These are phyloP conservation scores for Zostera marina DNA, from an alignment of 116 monocot genomes.

Conservation along the genomic window DNA sequence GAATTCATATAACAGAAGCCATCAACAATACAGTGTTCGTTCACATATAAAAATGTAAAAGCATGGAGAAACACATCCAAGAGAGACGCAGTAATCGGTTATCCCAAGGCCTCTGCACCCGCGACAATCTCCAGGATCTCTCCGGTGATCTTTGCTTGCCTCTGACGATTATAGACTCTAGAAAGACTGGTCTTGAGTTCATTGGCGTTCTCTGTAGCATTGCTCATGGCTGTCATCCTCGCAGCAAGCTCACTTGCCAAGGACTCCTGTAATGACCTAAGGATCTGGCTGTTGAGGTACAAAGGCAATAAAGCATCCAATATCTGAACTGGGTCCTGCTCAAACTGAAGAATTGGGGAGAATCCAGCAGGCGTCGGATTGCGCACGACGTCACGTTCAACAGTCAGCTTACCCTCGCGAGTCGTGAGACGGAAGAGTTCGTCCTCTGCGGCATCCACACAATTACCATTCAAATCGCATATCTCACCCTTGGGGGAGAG, in stretches of 20 bases:
- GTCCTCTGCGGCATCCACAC: conserved; percentile 91
- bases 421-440: conserved; percentile 90
- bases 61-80: neutral
- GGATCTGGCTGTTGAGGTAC: conserved; percentile 88
- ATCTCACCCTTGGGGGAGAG: conserved; percentile 88
- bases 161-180: conserved; percentile 45
- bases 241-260: conserved; percentile 88
- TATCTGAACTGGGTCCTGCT: conserved; percentile 94
- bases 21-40: neutral
- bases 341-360: conserved; percentile 76
- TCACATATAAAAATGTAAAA: neutral
- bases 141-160: conserved; percentile 91
- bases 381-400: conserved; percentile 57
- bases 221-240: conserved; percentile 92
- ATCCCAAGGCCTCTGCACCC: conserved; percentile 58
- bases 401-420: conserved; percentile 72
- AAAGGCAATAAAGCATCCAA: conserved; percentile 77
- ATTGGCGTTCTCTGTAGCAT: conserved; percentile 58
- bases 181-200: conserved; percentile 56
- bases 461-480: conserved; percentile 81
- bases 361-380: conserved; percentile 36
- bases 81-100: conserved; percentile 1
- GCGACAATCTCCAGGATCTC: conserved; percentile 83
- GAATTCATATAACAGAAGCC: neutral
- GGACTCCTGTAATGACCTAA: conserved; percentile 87